Evolutionary conservation across 345 rosid genomes (phyloP), one percentile per base, ranked within the genome.

Genomic region (Populus euphratica): DNA sequence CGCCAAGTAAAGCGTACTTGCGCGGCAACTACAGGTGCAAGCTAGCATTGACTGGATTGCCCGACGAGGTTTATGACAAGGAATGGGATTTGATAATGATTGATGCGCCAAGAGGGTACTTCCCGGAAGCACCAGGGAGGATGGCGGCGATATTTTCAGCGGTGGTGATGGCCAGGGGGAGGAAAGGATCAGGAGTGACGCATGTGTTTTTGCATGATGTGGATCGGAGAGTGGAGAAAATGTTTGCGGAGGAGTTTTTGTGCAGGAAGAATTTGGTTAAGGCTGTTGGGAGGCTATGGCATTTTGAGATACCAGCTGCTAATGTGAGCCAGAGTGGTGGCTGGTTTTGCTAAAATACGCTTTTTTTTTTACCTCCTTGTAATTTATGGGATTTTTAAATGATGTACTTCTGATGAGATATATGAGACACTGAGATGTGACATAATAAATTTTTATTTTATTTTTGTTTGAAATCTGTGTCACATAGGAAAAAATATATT

Each of bases 71-170:
- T 5, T 94, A 92, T 80, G 90, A 92, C 8, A 88, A 83, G 11
- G 90, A 91, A 21, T 94, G 98, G 98, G 98, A 94, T 80, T 80
- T 94, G 76, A 92, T 94, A 76, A 87, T 94, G 93, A 87, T 94
- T 76, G 96, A 94, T 56, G 96, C 96, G 36, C 98, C 97, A 6
- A 82, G 86, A 9, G 98, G 98, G 3, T 91, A 91, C 79, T 90
- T 87, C 77, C 73, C 89, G 5, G 77, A 66, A 35, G 94, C 97
- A 1, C 98, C 98, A 6, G 88, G 91, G 35, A 87, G 97, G 84
- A 92, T 92, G 97, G 90, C 86, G 0, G 94, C 93, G 18, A 92
- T 92, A 75, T 92, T 92, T 70, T 90, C 97, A n/a, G 89, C 97
- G 18, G 91, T 92, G 67, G 86, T 90, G 11, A 89, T 92, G 97